These are phyloP conservation scores for Letharia lupina DNA, from an alignment of 495 filamentous ascomycete species.

Conservation along the genomic window DNA sequence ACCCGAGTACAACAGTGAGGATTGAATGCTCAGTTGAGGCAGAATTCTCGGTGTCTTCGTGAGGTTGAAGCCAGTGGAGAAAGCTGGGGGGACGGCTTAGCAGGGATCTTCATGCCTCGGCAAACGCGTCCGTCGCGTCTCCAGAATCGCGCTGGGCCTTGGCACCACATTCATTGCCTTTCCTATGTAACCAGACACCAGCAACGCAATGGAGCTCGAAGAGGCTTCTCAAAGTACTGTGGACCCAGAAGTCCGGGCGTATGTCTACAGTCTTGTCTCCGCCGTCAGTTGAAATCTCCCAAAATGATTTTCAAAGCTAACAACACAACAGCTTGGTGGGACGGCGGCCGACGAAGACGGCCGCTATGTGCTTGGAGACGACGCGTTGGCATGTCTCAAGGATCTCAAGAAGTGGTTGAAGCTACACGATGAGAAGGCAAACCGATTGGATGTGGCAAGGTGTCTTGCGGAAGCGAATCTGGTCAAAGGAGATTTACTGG, in stretches of 20 bases:
- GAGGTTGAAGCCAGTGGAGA: not conserved
- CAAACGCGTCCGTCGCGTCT: slow-evolving; percentile 14
- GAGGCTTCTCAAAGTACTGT: slow-evolving; percentile 17
- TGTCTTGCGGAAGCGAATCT: slow-evolving; percentile 89
- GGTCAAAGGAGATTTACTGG: slow-evolving; percentile 80
- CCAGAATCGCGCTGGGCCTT: not conserved
- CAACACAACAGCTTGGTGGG: slow-evolving; percentile 65
- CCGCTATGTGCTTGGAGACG: slow-evolving; percentile 82
- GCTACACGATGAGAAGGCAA: slow-evolving; percentile 87
- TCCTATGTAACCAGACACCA: not conserved
- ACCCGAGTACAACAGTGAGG: too few relatives aligned
- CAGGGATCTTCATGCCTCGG: slow-evolving; percentile 13
- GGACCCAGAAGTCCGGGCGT: slow-evolving; percentile 81
- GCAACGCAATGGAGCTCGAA: slow-evolving; percentile 20
- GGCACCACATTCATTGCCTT: not conserved
- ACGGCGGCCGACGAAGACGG: slow-evolving; percentile 72
- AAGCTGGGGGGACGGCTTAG: not conserved
- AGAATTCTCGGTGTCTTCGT: not conserved
- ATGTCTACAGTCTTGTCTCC: slow-evolving; percentile 84
- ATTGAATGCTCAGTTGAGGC: not conserved
- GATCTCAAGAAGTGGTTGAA: slow-evolving; percentile 92
- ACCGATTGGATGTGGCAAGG: slow-evolving; percentile 89
- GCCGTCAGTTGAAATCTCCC: slow-evolving; percentile 53
- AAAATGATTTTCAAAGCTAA: slow-evolving; percentile 22
- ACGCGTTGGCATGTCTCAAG: slow-evolving; percentile 81